These are phyloP conservation scores for Phytopythium sindhum DNA, from an alignment of 352 stramenopile genomes.

Conservation along the genomic window DNA sequence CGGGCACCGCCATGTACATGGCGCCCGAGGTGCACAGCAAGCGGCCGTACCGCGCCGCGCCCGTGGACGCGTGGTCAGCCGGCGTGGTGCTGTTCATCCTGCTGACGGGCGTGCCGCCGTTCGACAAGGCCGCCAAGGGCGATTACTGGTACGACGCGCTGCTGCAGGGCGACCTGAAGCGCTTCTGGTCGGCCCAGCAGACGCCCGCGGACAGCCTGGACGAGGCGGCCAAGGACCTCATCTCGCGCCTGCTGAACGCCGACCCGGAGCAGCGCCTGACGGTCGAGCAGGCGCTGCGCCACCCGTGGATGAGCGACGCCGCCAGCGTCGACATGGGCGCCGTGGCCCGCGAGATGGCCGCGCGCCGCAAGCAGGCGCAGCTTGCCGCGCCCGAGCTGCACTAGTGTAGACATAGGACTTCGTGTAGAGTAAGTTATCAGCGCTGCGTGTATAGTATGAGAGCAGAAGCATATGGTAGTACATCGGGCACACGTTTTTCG, in stretches of 20 bases:
- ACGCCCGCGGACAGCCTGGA: slow-evolving; percentile 35
- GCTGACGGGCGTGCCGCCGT: slow-evolving; percentile 85
- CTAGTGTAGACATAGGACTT: background rate
- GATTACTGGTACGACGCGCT: slow-evolving; percentile 81
- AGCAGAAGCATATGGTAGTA: too few species aligned
- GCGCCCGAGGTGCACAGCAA: slow-evolving; percentile 72
- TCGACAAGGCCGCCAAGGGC: slow-evolving; percentile 62
- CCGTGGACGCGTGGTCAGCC: slow-evolving; percentile 86
- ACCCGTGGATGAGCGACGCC: slow-evolving; percentile 56
- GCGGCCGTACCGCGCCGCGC: slow-evolving; percentile 62
- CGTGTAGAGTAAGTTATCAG: background rate
- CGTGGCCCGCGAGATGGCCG: slow-evolving; percentile 33
- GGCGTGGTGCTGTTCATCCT: slow-evolving; percentile 92
- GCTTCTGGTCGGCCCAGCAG: slow-evolving; percentile 58
- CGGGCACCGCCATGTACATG: slow-evolving; percentile 87
- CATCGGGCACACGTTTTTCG: too few species aligned
- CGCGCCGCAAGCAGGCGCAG: slow-evolving; percentile 29
- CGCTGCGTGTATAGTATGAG: slow-evolving; percentile 1
- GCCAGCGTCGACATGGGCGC: slow-evolving; percentile 31
- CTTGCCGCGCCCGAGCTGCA: slow-evolving; percentile 2
- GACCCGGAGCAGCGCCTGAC: slow-evolving; percentile 62
- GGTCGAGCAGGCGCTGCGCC: slow-evolving; percentile 45
- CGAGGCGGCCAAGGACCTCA: slow-evolving; percentile 61
- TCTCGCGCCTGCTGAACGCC: slow-evolving; percentile 59
- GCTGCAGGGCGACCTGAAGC: slow-evolving; percentile 37